phyloP scores from a whole-genome alignment of 495 filamentous ascomycete genomes.

The Pyronema domesticum region DNA sequence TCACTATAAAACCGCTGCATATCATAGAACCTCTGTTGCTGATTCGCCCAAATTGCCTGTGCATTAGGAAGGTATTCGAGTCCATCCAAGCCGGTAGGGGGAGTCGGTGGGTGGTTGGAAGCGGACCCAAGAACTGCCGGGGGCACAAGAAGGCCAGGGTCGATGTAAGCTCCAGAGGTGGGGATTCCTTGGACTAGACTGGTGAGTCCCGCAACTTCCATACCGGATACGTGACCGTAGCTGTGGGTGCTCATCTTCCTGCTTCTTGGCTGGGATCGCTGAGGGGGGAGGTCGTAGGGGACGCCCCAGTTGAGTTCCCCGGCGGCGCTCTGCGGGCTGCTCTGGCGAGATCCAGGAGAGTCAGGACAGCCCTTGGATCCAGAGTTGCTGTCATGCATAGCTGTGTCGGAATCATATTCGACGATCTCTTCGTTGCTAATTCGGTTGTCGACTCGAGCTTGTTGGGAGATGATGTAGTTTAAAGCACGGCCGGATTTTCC shows the following conservation, averaged over 20 bases:
- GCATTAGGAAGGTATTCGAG: neutral
- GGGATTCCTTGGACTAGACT: neutral
- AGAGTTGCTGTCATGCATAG: slow-evolving; percentile 1
- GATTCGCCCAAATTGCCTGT: slow-evolving; percentile 1
- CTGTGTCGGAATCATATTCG: slow-evolving; percentile 5
- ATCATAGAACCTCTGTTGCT: neutral
- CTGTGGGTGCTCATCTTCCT: neutral
- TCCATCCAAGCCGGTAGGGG: neutral
- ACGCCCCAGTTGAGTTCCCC: neutral
- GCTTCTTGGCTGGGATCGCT: neutral
- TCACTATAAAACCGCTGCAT: too few relatives aligned
- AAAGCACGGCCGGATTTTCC: slow-evolving; percentile 6
- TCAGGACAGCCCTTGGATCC: neutral
- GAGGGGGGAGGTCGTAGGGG: neutral
- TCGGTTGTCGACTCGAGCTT: slow-evolving; percentile 4
- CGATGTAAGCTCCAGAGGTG: neutral
- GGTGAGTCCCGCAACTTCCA: neutral
- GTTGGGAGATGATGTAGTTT: slow-evolving; percentile 5
- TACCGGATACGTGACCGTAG: neutral
- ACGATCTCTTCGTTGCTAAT: slow-evolving; percentile 4
- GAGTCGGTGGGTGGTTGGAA: slow-evolving; percentile 4
- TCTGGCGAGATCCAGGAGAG: slow-evolving; percentile 2
- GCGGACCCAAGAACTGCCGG: neutral
- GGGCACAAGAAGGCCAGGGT: slow-evolving; percentile 1
- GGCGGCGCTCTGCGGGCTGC: neutral